These are phyloP conservation scores for Diaporthe capsici DNA, from an alignment of 2,329 filamentous ascomycete species.

Conservation along the genomic window DNA sequence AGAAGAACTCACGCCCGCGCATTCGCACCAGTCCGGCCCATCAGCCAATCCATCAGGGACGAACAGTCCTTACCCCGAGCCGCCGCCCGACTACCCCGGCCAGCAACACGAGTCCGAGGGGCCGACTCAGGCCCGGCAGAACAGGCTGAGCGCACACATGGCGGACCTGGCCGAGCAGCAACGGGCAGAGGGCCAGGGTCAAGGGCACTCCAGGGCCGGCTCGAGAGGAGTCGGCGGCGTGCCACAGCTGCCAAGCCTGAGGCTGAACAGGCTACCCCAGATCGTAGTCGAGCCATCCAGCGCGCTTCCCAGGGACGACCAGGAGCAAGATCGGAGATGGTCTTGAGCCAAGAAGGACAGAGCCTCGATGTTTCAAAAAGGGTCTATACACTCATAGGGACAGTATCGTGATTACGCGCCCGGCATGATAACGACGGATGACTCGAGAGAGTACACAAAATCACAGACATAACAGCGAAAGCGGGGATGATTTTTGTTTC, in stretches of 20 bases:
- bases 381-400: background rate
- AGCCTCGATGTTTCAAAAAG: too few relatives aligned
- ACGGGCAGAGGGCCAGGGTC: slow-evolving; percentile 27
- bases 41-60: slow-evolving; percentile 49
- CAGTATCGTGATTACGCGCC: background rate
- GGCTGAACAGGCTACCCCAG: slow-evolving; percentile 64
- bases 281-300: slow-evolving; percentile 72
- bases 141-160: slow-evolving; percentile 52
- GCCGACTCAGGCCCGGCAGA: slow-evolving; percentile 48
- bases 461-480: background rate
- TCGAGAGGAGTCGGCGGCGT: slow-evolving; percentile 56
- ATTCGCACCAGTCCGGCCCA: slow-evolving; percentile 42
- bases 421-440: slow-evolving; percentile 24
- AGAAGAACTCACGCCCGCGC: slow-evolving; percentile 54
- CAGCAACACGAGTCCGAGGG: slow-evolving; percentile 42
- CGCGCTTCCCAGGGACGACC: slow-evolving; percentile 49
- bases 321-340: slow-evolving; percentile 25
- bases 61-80: slow-evolving; percentile 60
- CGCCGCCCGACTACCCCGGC: slow-evolving; percentile 67
- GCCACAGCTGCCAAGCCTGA: slow-evolving; percentile 67
- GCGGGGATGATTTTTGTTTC: background rate
- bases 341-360: background rate
- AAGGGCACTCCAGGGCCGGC: slow-evolving; percentile 39
- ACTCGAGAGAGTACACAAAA: slow-evolving; percentile 12
- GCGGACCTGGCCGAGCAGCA: slow-evolving; percentile 47